Evolutionary conservation across 352 stramenopile genomes (phyloP).

Genomic region (Pythium apleroticum): DNA sequence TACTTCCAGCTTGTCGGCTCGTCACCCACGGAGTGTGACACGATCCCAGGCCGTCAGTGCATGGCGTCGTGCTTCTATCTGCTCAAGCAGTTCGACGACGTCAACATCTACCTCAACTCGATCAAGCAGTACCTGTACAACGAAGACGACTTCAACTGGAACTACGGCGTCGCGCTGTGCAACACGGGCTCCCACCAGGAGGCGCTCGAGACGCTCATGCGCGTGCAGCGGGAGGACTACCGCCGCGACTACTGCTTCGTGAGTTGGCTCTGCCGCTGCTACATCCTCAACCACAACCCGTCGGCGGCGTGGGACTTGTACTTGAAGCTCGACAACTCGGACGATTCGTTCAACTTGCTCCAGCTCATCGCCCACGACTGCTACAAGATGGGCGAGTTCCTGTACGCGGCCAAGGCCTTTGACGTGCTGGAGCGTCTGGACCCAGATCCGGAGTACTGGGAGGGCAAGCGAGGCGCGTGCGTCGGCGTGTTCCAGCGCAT

Average conservation of each 20-base stretch:
- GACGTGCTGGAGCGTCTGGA: slow-evolving; percentile 94
- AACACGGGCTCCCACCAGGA: slow-evolving; percentile 92
- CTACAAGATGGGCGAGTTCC: slow-evolving; percentile 96
- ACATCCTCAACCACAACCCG: slow-evolving; percentile 95
- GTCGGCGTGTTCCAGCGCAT: slow-evolving; percentile 95
- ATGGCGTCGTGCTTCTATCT: slow-evolving; percentile 98
- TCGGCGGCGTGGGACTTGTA: slow-evolving; percentile 96
- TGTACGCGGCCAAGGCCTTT: slow-evolving; percentile 95
- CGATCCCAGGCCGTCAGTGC: slow-evolving; percentile 95
- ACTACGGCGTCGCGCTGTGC: slow-evolving; percentile 93
- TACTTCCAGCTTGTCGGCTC: slow-evolving; percentile 94
- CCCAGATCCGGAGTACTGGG: slow-evolving; percentile 95
- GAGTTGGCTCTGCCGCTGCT: slow-evolving; percentile 89
- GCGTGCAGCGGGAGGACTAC: slow-evolving; percentile 91
- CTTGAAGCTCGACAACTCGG: slow-evolving; percentile 94
- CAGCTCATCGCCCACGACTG: slow-evolving; percentile 97
- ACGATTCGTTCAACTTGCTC: slow-evolving; percentile 95
- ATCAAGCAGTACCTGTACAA: slow-evolving; percentile 97
- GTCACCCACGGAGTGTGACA: slow-evolving; percentile 95
- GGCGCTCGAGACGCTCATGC: slow-evolving; percentile 91
- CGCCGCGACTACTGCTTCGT: slow-evolving; percentile 94
- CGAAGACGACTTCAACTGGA: slow-evolving; percentile 98
- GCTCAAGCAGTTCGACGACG: slow-evolving; percentile 95
- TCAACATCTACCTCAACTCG: slow-evolving; percentile 97
- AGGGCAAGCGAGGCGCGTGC: slow-evolving; percentile 94